Evolutionary conservation across 2,329 filamentous ascomycete species (phyloP).

Genomic region (Xylariaceae sp.): DNA sequence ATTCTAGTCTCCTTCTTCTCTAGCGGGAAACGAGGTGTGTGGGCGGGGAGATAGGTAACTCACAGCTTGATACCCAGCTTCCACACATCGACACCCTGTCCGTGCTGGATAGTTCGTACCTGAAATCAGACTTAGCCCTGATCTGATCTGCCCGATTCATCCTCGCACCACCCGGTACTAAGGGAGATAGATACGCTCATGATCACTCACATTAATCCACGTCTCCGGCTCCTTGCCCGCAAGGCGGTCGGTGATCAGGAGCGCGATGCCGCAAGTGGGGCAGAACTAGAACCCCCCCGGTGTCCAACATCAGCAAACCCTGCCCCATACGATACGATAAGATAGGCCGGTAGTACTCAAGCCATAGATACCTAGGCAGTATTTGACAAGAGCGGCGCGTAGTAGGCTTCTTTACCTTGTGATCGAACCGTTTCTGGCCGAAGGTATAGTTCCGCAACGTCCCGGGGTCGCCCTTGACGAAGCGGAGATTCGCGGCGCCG

Average conservation of each 20-base stretch:
- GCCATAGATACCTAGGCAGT: too few relatives aligned
- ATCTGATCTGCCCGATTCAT: neutral
- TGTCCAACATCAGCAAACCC: conserved; percentile 9
- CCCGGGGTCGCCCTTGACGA: conserved; percentile 50
- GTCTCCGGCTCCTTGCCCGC: conserved; percentile 35
- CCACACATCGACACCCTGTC: conserved; percentile 47
- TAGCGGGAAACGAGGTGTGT: neutral
- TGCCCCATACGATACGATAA: neutral
- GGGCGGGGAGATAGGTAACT: conserved; percentile 22
- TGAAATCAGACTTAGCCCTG: conserved; percentile 26
- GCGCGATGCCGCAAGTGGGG: conserved; percentile 49
- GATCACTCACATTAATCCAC: conserved; percentile 46
- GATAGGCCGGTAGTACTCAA: too few relatives aligned
- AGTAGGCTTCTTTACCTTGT: conserved; percentile 44
- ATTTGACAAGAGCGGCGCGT: neutral
- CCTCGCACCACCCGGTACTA: neutral
- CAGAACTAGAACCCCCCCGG: conserved; percentile 49
- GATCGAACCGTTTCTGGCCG: conserved; percentile 39
- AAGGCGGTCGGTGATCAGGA: conserved; percentile 38
- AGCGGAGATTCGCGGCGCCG: conserved; percentile 39
- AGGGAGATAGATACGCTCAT: too few relatives aligned
- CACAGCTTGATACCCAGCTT: conserved; percentile 42
- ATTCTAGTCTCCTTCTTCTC: neutral
- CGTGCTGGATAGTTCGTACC: conserved; percentile 45
- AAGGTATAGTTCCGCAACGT: conserved; percentile 50